Evolutionary conservation across 2,329 filamentous ascomycete species (phyloP).

Genomic region (Ceratocystis papillata): DNA sequence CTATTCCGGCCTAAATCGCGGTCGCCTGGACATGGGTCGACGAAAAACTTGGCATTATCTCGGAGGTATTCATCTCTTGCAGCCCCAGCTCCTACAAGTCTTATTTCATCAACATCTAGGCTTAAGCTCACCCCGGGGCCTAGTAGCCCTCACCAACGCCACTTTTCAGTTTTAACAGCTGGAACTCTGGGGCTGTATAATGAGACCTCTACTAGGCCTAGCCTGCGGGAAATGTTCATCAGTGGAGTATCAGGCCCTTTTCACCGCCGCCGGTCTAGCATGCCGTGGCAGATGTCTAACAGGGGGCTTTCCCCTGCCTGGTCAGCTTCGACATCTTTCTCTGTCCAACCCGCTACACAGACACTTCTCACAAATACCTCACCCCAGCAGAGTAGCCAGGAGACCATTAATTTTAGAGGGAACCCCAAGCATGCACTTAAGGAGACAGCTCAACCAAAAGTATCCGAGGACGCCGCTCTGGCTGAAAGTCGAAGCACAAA

Average conservation of each 20-base stretch:
- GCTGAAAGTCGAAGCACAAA: not conserved
- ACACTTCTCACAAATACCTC: not conserved
- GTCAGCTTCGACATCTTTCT: not conserved
- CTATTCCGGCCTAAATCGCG: not conserved
- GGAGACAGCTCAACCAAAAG: not conserved
- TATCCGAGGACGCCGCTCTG: not conserved
- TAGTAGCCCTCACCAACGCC: slow-evolving; percentile 24
- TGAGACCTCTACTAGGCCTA: slow-evolving; percentile 18
- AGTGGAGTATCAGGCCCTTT: slow-evolving; percentile 12
- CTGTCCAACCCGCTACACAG: not conserved
- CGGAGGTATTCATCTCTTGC: not conserved
- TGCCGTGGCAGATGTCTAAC: slow-evolving; percentile 17
- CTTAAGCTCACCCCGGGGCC: not conserved
- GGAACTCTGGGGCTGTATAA: slow-evolving; percentile 26
- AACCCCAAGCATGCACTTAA: not conserved
- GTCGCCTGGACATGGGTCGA: not conserved
- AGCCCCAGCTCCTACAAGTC: not conserved
- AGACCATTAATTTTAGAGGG: not conserved
- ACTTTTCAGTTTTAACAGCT: slow-evolving; percentile 26
- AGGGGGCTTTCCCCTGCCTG: slow-evolving; percentile 6
- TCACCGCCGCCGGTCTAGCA: slow-evolving; percentile 16
- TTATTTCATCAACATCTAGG: not conserved
- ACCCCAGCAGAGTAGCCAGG: not conserved
- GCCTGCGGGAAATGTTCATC: slow-evolving; percentile 19
- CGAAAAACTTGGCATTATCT: not conserved